phyloP scores from a whole-genome alignment of 306 rosid genomes.

The Hippophae tibetana region DNA sequence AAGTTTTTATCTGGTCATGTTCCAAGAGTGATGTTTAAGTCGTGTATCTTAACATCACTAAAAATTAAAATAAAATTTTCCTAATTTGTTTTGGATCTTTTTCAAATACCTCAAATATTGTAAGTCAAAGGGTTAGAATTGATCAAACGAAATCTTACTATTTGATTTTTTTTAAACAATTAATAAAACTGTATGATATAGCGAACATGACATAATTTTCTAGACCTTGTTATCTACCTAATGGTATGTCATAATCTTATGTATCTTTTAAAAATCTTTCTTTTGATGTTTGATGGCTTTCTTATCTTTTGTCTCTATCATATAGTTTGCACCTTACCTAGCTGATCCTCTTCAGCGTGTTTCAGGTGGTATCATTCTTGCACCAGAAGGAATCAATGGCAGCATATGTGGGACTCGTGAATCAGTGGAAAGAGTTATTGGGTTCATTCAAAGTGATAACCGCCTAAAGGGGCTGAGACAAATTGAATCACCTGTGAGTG shows the following conservation, averaged over 20 bases:
- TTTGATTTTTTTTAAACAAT: too few relatives aligned
- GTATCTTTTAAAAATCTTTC: neutral
- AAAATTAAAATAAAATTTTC: too few relatives aligned
- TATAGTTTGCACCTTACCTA: conserved; percentile 31
- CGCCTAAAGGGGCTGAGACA: conserved; percentile 58
- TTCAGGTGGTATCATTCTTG: conserved; percentile 95
- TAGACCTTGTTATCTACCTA: too few relatives aligned
- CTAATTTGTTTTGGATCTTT: too few relatives aligned
- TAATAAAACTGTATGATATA: too few relatives aligned
- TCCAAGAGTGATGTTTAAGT: too few relatives aligned
- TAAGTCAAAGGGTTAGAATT: too few relatives aligned
- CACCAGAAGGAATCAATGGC: conserved; percentile 88
- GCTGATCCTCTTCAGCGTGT: conserved; percentile 77
- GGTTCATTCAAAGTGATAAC: conserved; percentile 52
- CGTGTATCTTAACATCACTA: too few relatives aligned
- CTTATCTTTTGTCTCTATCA: conserved; percentile 1
- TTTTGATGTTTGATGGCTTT: neutral
- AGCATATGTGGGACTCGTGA: conserved; percentile 78
- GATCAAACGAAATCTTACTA: too few relatives aligned
- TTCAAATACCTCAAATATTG: too few relatives aligned
- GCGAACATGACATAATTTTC: too few relatives aligned
- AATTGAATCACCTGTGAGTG: conserved; percentile 76
- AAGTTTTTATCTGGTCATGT: too few relatives aligned
- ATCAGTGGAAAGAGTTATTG: conserved; percentile 66
- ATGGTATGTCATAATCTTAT: neutral